phyloP scores from a whole-genome alignment of 768 basidiomycete species.

The Russula compacta region DNA sequence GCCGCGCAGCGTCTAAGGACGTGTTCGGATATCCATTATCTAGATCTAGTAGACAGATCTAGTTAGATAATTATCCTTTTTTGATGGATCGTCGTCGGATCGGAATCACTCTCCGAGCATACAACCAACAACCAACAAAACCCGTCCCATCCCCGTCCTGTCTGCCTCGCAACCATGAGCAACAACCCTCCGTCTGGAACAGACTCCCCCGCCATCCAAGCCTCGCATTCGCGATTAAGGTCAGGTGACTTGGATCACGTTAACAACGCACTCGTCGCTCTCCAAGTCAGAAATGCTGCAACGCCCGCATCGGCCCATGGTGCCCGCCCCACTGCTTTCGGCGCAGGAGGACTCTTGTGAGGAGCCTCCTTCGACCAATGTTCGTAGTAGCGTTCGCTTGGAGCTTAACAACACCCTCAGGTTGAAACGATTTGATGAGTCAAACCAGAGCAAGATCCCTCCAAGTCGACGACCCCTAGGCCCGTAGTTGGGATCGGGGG shows the following conservation, averaged over 20 bases:
- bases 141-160: neutral
- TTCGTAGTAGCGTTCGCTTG: neutral
- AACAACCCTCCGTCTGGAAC: neutral
- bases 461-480: slow-evolving; percentile 65
- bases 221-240: neutral
- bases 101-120: too few species aligned
- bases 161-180: neutral
- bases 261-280: neutral
- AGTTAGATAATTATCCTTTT: neutral
- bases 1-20: slow-evolving; percentile 60
- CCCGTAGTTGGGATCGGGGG: slow-evolving; percentile 82
- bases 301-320: neutral
- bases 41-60: slow-evolving; percentile 19
- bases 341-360: slow-evolving; percentile 70
- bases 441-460: slow-evolving; percentile 59
- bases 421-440: slow-evolving; percentile 75
- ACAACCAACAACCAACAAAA: too few species aligned
- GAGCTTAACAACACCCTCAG: slow-evolving; percentile 29
- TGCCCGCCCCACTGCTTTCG: slow-evolving; percentile 35
- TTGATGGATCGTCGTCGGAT: too few species aligned
- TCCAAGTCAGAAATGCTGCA: slow-evolving; percentile 1
- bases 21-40: slow-evolving; percentile 54
- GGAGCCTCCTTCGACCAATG: slow-evolving; percentile 25
- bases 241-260: slow-evolving; percentile 9
- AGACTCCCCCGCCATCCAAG: neutral